Evolutionary conservation across 2,329 filamentous ascomycete genomes (phyloP).

Genomic region (Neofusicoccum ribis): DNA sequence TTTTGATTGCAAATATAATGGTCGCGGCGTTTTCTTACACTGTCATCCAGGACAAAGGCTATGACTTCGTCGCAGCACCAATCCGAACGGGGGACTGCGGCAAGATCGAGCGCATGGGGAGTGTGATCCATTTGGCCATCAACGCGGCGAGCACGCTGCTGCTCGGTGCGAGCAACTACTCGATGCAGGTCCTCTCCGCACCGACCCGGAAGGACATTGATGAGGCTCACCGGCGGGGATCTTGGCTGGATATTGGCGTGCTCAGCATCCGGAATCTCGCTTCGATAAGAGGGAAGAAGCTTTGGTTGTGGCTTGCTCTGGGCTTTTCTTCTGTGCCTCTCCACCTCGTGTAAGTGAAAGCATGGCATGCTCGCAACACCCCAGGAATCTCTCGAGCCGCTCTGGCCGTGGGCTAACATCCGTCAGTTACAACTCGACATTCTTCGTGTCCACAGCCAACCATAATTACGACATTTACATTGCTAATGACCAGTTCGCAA

Average conservation of each 20-base stretch:
- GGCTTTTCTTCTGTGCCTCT: conserved; percentile 36
- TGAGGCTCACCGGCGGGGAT: conserved; percentile 43
- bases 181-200: conserved; percentile 53
- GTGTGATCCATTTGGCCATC: conserved; percentile 47
- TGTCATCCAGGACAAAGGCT: neutral
- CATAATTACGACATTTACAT: conserved; percentile 24
- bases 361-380: neutral
- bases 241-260: conserved; percentile 50
- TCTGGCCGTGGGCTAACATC: neutral
- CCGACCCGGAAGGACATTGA: conserved; percentile 54
- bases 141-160: conserved; percentile 50
- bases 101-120: conserved; percentile 18
- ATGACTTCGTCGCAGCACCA: neutral
- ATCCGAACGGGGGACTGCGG: conserved; percentile 26
- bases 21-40: neutral
- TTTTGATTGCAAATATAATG: neutral
- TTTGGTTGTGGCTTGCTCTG: conserved; percentile 27
- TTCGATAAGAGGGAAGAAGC: conserved; percentile 24
- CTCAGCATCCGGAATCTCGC: conserved; percentile 43
- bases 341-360: conserved; percentile 37
- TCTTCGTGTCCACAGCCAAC: conserved; percentile 25
- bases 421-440: conserved; percentile 30
- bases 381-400: too few species aligned
- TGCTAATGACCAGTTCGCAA: conserved; percentile 23
- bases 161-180: conserved; percentile 51